Conservation (phyloP, 129 eudicot species). For the Pseudognaphalium luteoalbum region DNA sequence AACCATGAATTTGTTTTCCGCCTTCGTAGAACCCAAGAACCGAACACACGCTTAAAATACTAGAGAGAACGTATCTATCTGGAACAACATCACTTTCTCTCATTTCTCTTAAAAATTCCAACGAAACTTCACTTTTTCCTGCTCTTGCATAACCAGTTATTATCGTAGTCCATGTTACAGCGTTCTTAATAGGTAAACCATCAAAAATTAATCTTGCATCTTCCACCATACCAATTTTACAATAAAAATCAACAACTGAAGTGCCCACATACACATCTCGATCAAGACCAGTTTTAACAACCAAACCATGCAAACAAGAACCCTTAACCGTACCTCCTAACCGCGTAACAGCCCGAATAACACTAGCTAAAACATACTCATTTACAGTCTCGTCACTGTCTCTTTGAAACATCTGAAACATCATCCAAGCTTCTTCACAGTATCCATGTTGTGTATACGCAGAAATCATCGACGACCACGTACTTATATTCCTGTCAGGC, state of each 20-base stretch:
- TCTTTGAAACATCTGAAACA: constrained; percentile 47
- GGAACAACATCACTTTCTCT: constrained; percentile 50
- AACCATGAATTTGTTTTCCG: constrained; percentile 67
- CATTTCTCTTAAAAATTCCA: constrained; percentile 30
- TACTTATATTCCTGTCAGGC: constrained; percentile 39
- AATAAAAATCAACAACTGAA: constrained; percentile 57
- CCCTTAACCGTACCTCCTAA: constrained; percentile 40
- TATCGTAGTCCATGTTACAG: constrained; percentile 57
- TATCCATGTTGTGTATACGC: constrained; percentile 45
- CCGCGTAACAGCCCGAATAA: constrained; percentile 44
- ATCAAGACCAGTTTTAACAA: constrained; percentile 49
- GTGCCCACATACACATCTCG: constrained; percentile 66
- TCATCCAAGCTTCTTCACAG: constrained; percentile 46
- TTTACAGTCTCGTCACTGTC: constrained; percentile 41
- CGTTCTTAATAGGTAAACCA: constrained; percentile 36
- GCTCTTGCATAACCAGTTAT: constrained; percentile 1
- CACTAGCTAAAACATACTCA: constrained; percentile 63
- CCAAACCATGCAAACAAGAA: constrained; percentile 48
- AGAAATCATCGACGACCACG: constrained; percentile 65
- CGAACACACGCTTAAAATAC: constrained; percentile 59
- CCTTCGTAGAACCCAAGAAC: constrained; percentile 44
- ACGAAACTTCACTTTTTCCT: background rate
- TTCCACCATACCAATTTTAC: constrained; percentile 43
- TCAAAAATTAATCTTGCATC: constrained; percentile 56
- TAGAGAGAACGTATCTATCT: constrained; percentile 60